These are phyloP conservation scores for Biscogniauxia mediterranea DNA, from an alignment of 2,329 filamentous ascomycete genomes.

Conservation along the genomic window DNA sequence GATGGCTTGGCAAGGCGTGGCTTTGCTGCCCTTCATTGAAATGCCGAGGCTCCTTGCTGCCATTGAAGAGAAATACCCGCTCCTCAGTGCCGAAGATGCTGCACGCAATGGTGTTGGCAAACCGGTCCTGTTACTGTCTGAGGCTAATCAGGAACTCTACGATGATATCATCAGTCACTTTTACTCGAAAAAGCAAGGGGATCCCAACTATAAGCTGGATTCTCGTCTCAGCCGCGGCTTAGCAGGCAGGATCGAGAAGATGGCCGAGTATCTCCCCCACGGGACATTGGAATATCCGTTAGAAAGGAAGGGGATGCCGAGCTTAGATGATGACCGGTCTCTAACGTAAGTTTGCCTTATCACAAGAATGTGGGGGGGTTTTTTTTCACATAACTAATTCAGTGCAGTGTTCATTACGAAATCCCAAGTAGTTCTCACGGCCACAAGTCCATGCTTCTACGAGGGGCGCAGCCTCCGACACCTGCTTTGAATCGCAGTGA, in stretches of 20 bases:
- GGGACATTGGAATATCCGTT: constrained; percentile 77
- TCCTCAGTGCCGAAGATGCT: constrained; percentile 73
- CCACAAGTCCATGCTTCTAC: constrained; percentile 93
- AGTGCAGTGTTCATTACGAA: constrained; percentile 73
- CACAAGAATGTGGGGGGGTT: not conserved
- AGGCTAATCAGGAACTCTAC: constrained; percentile 75
- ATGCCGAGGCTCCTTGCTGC: constrained; percentile 80
- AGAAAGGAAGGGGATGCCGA: constrained; percentile 66
- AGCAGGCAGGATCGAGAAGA: constrained; percentile 76
- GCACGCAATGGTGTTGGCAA: constrained; percentile 76
- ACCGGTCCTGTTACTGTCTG: constrained; percentile 81
- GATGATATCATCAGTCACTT: constrained; percentile 81
- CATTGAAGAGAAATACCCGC: constrained; percentile 78
- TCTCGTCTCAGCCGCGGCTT: constrained; percentile 74
- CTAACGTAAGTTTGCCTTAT: constrained; percentile 63
- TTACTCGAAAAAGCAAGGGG: constrained; percentile 83
- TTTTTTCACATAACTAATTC: constrained; percentile 29
- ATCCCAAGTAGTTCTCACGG: constrained; percentile 70
- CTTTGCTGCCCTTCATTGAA: constrained; percentile 92
- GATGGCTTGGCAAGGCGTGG: constrained; percentile 96
- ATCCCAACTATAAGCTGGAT: constrained; percentile 68
- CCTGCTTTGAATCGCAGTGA: constrained; percentile 74
- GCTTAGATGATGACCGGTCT: constrained; percentile 81
- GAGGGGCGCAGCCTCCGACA: constrained; percentile 71
- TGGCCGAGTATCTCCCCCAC: constrained; percentile 81